phyloP scores from a whole-genome alignment of 345 rosid species.

The Ceriops zippeliana region DNA sequence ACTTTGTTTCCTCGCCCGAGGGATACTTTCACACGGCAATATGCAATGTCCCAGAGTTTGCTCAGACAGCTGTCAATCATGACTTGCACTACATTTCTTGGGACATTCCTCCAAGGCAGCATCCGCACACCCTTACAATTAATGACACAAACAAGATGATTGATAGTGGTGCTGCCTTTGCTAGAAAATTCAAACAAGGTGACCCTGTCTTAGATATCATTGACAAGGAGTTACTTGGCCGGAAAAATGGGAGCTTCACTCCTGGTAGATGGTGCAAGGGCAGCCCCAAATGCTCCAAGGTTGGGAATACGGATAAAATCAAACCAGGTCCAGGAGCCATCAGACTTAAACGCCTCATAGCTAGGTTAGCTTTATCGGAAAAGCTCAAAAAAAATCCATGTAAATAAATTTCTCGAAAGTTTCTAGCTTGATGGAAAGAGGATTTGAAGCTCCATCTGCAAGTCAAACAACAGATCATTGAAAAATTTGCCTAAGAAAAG shows the following conservation, averaged over 20 bases:
- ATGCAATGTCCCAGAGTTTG: constrained; percentile 81
- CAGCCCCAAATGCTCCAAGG: constrained; percentile 57
- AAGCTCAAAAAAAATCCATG: constrained; percentile 57
- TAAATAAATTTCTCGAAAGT: constrained; percentile 41
- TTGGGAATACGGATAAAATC: constrained; percentile 59
- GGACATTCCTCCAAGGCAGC: constrained; percentile 94
- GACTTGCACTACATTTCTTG: constrained; percentile 93
- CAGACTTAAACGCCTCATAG: constrained; percentile 57
- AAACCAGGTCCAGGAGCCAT: constrained; percentile 73
- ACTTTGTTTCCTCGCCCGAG: constrained; percentile 96
- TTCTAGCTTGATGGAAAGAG: neutral
- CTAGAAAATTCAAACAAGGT: constrained; percentile 65
- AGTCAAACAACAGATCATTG: neutral
- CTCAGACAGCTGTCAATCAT: constrained; percentile 69
- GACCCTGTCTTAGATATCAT: constrained; percentile 63
- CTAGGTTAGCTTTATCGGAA: constrained; percentile 45
- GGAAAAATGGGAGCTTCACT: constrained; percentile 60
- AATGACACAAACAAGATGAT: constrained; percentile 65
- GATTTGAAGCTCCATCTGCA: neutral
- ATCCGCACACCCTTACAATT: constrained; percentile 74
- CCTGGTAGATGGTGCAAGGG: constrained; percentile 97
- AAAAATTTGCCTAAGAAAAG: neutral
- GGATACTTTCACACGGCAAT: constrained; percentile 94
- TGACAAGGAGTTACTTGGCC: constrained; percentile 61
- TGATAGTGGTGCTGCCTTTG: constrained; percentile 80